Conservation (phyloP, 163 green algal genomes). For the Scenedesmus sp. region DNA sequence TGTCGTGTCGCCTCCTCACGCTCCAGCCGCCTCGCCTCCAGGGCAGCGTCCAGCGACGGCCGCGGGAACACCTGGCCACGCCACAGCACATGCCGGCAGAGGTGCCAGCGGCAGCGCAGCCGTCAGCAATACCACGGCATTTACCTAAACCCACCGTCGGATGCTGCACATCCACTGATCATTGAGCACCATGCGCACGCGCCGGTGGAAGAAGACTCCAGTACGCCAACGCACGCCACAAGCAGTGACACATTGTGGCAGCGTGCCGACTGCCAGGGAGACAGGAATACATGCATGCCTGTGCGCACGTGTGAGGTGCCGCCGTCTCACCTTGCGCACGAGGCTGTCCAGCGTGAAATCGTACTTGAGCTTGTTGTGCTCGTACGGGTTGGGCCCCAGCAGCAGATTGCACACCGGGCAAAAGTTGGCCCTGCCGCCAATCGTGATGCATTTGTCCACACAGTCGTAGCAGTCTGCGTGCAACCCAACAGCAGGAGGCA, state of each 20-base stretch:
- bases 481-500: background rate
- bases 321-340: conserved; percentile 56
- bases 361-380: conserved; percentile 61
- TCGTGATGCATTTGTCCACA: conserved; percentile 52
- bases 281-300: too few species aligned
- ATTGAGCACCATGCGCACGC: too few species aligned
- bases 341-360: conserved; percentile 61
- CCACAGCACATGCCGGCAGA: background rate
- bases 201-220: too few species aligned
- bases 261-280: too few species aligned
- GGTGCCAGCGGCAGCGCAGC: background rate
- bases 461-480: conserved; percentile 66
- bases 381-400: conserved; percentile 64
- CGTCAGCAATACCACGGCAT: background rate
- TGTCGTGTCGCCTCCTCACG: conserved; percentile 59
- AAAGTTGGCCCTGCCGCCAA: conserved; percentile 58
- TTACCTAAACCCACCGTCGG: too few species aligned
- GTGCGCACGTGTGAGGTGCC: too few species aligned
- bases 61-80: conserved; percentile 60
- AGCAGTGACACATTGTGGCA: too few species aligned
- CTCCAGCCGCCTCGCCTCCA: conserved; percentile 52
- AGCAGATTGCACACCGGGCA: conserved; percentile 63
- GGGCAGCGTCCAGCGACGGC: conserved; percentile 57
- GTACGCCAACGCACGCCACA: too few species aligned
- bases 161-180: background rate